Evolutionary conservation across 768 basidiomycete genomes (phyloP).

Genomic region (Termitomyces titanicus): DNA sequence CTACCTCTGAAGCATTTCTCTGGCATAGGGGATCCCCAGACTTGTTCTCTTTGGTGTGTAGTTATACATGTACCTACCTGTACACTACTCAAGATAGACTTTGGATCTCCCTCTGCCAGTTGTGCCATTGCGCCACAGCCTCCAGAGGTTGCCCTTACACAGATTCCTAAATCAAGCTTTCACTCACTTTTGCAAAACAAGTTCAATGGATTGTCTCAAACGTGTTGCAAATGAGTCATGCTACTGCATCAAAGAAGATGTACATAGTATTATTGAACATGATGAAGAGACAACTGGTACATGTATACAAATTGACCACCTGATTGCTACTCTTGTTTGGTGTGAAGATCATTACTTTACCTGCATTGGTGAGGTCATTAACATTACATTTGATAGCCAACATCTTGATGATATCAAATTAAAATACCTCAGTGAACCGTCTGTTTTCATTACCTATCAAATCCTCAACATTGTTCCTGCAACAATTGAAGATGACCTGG

Average conservation of each 20-base stretch:
- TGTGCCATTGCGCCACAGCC: too few species aligned
- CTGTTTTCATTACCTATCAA: neutral
- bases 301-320: neutral
- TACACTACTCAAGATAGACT: too few species aligned
- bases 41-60: too few species aligned
- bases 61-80: too few species aligned
- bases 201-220: conserved; percentile 1
- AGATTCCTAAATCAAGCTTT: too few species aligned
- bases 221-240: neutral
- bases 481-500: neutral
- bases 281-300: neutral
- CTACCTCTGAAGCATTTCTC: too few species aligned
- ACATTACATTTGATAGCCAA: neutral
- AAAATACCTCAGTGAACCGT: neutral
- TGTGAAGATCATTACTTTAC: neutral
- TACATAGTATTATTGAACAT: neutral
- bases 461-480: neutral
- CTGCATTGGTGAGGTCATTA: neutral
- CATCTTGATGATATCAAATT: neutral
- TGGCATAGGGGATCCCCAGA: too few species aligned
- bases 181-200: too few species aligned
- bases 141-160: too few species aligned
- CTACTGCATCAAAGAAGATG: neutral
- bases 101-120: too few species aligned
- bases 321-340: neutral